Evolutionary conservation across 2,329 filamentous ascomycete species (phyloP), one percentile per base, ranked within the genome.

Genomic region (Talaromyces sp.): DNA sequence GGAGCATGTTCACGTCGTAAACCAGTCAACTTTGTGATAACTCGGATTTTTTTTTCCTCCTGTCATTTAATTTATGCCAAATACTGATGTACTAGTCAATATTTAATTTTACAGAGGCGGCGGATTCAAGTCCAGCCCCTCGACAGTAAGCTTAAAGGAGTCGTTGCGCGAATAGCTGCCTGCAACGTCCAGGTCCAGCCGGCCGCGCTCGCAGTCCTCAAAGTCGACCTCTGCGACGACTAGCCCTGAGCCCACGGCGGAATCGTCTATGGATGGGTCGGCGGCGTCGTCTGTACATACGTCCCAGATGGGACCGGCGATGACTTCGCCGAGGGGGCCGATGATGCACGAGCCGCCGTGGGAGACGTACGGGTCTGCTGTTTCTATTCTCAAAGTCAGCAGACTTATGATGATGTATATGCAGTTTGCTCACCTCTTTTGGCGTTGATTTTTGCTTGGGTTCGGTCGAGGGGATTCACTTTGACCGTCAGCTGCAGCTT

Each of bases 251-350:
- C 59, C 59, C 2, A 55, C 50, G 24, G 32, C 56, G 2, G 29
- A 19, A 4, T 62, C 66, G 31, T 35, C 21, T 2, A 60, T 58
- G 4, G 63, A 67, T 8, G 63, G 58, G 2, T 62, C 35, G 14
- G 58, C 56, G 57, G 17, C 55, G 32, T 74, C 72, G 17, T 75
- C 69, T 3, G 71, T 69, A n/a, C 68, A 72, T 2, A 72, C 71
- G 49, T 96, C 90, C 92, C 92, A 96, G 61, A 95, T 79, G 0
- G 93, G 93, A 0, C 89, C 91, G 1, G 86, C 86, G 1, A 96
- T 75, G 0, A 93, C 85, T n/a, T 93, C 84, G 0, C 93, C 93
- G 49, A 89, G 80, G 0, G 93, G 92, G 10, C 85, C 87, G 27
- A 96, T 80, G 65, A 98, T 93, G 68, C 86, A 89, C 0, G 91